A percentile compares a stretch with the other conserved stretches of the same genome.
Conservation (phyloP, 1,284 basidiomycete species). For the Cerrena zonata region DNA sequence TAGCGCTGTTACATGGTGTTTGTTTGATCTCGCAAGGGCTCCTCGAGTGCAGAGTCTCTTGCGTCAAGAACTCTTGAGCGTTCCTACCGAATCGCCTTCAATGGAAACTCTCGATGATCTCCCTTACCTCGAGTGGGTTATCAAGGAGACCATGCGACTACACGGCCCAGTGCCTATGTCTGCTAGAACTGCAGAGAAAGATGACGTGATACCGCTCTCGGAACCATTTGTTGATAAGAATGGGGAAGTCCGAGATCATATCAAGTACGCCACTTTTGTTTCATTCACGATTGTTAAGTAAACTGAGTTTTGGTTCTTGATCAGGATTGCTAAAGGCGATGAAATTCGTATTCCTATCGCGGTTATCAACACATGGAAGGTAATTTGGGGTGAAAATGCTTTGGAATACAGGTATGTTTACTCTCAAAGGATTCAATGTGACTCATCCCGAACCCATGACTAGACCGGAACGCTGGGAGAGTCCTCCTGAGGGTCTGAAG, state of each 20-base stretch:
- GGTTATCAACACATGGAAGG: constrained; percentile 38
- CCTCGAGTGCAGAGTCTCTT: constrained; percentile 59
- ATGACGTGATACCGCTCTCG: constrained; percentile 39
- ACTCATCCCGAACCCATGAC: not conserved
- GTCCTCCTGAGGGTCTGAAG: constrained; percentile 37
- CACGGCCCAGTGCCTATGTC: constrained; percentile 56
- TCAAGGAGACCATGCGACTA: constrained; percentile 66
- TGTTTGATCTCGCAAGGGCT: constrained; percentile 56
- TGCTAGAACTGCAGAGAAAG: constrained; percentile 43
- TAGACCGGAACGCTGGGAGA: constrained; percentile 58
- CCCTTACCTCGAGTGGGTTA: constrained; percentile 60
- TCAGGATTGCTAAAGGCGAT: constrained; percentile 37
- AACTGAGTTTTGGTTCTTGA: too few relatives aligned
- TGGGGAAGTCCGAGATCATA: constrained; percentile 22
- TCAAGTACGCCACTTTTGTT: constrained; percentile 24
- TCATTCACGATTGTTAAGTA: not conserved
- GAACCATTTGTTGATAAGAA: constrained; percentile 26
- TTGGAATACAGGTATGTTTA: constrained; percentile 42
- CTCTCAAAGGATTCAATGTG: not conserved
- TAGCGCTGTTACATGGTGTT: constrained; percentile 45
- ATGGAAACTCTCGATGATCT: constrained; percentile 58
- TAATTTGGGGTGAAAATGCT: constrained; percentile 53
- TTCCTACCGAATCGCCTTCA: constrained; percentile 31
- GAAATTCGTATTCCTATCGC: constrained; percentile 44
- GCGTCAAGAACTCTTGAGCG: constrained; percentile 54